Percentiles rank a stretch among this genome's conserved stretches.
These are phyloP conservation scores for Polymyxa betae DNA, from an alignment of 208 protist genomes.

Conservation along the genomic window DNA sequence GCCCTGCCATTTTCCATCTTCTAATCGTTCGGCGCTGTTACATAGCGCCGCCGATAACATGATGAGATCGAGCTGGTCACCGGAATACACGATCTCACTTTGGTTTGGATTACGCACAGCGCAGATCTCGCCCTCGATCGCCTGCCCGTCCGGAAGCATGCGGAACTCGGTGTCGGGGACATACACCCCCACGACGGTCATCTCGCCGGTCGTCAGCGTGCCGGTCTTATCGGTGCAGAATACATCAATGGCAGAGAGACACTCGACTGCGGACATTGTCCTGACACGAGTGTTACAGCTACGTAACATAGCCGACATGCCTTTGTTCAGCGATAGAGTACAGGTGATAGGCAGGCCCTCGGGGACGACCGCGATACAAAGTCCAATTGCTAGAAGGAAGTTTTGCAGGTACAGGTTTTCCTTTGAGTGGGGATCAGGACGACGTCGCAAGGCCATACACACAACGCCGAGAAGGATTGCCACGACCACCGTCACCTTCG, in stretches of 20 bases:
- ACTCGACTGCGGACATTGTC: not conserved
- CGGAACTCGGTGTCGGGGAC: not conserved
- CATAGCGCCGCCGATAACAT: not conserved
- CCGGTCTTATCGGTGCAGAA: not conserved
- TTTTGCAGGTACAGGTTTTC: not conserved
- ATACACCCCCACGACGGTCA: not conserved
- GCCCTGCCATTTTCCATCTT: not conserved
- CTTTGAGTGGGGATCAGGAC: not conserved
- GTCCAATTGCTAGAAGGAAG: not conserved
- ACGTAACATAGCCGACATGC: not conserved
- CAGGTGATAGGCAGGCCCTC: not conserved
- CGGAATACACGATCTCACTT: not conserved
- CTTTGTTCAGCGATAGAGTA: not conserved
- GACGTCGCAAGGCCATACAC: not conserved
- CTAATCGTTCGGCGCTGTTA: not conserved
- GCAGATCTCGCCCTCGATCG: too few species aligned
- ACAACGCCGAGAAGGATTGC: not conserved
- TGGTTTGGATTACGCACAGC: not conserved
- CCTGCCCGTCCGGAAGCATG: too few species aligned
- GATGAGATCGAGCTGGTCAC: not conserved
- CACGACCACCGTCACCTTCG: not conserved
- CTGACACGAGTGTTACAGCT: not conserved
- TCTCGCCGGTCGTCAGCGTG: not conserved
- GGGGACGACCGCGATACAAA: not conserved
- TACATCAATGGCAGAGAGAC: not conserved